A percentile compares a stretch with the other conserved stretches of the same genome.
phyloP scores from a whole-genome alignment of 495 filamentous ascomycete genomes.

The Penicillium soppii region DNA sequence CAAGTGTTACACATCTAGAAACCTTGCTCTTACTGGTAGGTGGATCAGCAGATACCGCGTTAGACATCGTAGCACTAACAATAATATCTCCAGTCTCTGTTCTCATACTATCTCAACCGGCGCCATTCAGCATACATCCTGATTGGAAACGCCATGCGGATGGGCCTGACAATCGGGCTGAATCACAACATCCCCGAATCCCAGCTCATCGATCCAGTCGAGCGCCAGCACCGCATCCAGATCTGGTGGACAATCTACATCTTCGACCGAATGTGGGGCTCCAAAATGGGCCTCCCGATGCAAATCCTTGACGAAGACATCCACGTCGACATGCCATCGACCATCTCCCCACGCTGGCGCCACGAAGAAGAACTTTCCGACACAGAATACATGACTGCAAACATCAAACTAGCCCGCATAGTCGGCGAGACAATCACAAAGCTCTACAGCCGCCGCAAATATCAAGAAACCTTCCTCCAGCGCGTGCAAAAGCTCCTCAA shows the following conservation, averaged over 20 bases:
- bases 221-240: constrained; percentile 44
- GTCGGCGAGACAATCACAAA: constrained; percentile 43
- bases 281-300: constrained; percentile 45
- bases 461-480: constrained; percentile 43
- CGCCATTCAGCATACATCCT: constrained; percentile 43
- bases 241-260: constrained; percentile 52
- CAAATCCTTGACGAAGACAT: constrained; percentile 49
- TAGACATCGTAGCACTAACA: not conserved
- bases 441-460: constrained; percentile 44
- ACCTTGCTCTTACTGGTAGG: constrained; percentile 40
- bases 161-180: constrained; percentile 41
- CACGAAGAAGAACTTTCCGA: constrained; percentile 45
- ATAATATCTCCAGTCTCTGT: constrained; percentile 31
- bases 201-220: constrained; percentile 44
- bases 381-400: constrained; percentile 39
- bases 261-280: constrained; percentile 49
- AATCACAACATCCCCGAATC: constrained; percentile 49
- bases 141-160: constrained; percentile 43
- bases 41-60: not conserved
- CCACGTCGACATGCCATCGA: constrained; percentile 44
- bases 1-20: constrained; percentile 43
- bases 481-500: constrained; percentile 45
- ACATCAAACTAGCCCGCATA: constrained; percentile 42
- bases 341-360: constrained; percentile 29
- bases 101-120: constrained; percentile 47